These are phyloP conservation scores for Boechera divaricarpa DNA, from an alignment of 345 rosid species.

Conservation along the genomic window DNA sequence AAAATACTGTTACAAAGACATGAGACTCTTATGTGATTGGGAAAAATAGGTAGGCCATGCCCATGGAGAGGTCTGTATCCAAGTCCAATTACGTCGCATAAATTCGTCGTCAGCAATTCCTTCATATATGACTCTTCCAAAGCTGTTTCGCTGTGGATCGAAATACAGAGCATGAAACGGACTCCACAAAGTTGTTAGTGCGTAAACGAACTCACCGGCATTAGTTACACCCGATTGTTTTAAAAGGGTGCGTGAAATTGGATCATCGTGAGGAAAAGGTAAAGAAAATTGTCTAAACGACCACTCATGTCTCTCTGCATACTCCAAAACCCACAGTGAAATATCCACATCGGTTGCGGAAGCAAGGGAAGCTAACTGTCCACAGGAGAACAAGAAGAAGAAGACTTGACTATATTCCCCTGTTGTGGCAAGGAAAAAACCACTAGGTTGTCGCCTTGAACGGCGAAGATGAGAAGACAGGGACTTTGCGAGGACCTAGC, in stretches of 20 bases:
- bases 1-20: neutral
- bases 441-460: neutral
- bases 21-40: neutral
- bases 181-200: too few relatives aligned
- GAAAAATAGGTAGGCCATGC: too few relatives aligned
- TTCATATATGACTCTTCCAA: constrained; percentile 9
- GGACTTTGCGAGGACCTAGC: neutral
- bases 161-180: neutral
- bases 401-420: neutral
- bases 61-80: too few relatives aligned
- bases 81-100: neutral
- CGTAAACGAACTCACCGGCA: too few relatives aligned
- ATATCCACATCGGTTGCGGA: neutral
- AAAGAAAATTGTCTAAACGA: neutral
- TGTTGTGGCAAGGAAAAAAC: neutral
- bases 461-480: neutral
- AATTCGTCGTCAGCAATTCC: neutral
- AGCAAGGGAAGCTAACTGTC: neutral
- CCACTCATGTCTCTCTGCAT: neutral
- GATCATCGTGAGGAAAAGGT: constrained; percentile 2
- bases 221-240: too few relatives aligned
- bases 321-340: neutral
- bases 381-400: neutral
- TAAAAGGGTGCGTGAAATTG: neutral
- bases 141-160: neutral